Conservation (phyloP, 2,329 filamentous ascomycete species). For the Stylonectria norvegica region DNA sequence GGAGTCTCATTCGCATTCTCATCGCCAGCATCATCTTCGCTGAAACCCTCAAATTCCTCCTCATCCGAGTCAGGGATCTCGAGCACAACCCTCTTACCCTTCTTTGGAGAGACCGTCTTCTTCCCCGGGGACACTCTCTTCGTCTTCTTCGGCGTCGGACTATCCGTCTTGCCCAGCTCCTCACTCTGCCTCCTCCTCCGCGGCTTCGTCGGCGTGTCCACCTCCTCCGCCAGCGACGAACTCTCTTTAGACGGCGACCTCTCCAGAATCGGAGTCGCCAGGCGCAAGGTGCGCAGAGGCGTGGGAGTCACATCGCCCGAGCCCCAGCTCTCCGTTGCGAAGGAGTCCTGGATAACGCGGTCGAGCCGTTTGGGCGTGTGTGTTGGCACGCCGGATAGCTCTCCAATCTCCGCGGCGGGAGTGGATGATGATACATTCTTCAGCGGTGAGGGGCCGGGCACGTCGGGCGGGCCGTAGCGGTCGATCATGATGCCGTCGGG, state of each 20-base stretch:
- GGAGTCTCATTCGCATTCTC: conserved; percentile 14
- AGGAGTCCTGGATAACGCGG: conserved; percentile 46
- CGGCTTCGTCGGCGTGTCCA: conserved; percentile 24
- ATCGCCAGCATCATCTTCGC: conserved; percentile 11
- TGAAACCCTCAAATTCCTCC: conserved; percentile 28
- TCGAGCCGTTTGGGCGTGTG: background rate
- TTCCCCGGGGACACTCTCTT: conserved; percentile 22
- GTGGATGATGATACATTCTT: conserved; percentile 33
- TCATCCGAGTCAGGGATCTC: conserved; percentile 53
- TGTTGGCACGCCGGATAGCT: conserved; percentile 18
- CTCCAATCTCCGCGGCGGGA: conserved; percentile 9
- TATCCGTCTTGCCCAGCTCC: conserved; percentile 18
- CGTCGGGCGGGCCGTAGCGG: conserved; percentile 35
- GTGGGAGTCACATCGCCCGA: conserved; percentile 13
- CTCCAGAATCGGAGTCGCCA: background rate
- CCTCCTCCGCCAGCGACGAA: conserved; percentile 21
- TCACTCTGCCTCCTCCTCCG: conserved; percentile 15
- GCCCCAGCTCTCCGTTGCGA: conserved; percentile 35
- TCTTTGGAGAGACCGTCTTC: conserved; percentile 18
- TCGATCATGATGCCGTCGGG: conserved; percentile 40
- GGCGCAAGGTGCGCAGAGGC: background rate
- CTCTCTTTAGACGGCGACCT: conserved; percentile 7
- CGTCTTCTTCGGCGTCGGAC: conserved; percentile 18
- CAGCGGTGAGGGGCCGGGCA: conserved; percentile 35
- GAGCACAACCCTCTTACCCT: conserved; percentile 15